These are phyloP conservation scores for Mycena leptocephala DNA, from an alignment of 768 basidiomycete species.

Conservation along the genomic window DNA sequence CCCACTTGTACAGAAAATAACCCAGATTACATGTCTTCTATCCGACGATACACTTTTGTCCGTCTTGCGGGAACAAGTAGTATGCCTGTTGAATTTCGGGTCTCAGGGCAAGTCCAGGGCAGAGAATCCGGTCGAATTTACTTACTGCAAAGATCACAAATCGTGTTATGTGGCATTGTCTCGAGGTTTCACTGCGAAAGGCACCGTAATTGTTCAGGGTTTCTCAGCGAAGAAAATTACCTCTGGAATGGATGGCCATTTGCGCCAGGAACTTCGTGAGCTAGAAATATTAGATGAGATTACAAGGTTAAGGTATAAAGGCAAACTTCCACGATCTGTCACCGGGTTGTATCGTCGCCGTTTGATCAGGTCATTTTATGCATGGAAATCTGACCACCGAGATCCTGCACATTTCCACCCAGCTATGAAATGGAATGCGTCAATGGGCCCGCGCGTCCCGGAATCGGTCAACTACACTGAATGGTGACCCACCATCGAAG, in stretches of 20 bases:
- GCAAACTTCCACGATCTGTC: constrained; percentile 32
- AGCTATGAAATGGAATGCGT: not conserved
- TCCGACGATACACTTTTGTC: too few relatives aligned
- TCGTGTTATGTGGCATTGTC: too few relatives aligned
- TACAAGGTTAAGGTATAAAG: constrained; percentile 40
- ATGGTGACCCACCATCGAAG: not conserved
- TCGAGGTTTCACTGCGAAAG: too few relatives aligned
- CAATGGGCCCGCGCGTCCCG: not conserved
- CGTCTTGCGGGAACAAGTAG: too few relatives aligned
- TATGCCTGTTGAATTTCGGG: too few relatives aligned
- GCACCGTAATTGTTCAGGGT: too few relatives aligned
- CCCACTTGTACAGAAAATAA: too few relatives aligned
- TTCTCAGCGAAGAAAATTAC: constrained; percentile 35
- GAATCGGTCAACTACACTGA: not conserved
- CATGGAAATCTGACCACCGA: not conserved
- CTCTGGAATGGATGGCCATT: constrained; percentile 41
- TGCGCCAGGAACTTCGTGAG: constrained; percentile 53
- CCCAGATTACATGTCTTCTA: too few relatives aligned
- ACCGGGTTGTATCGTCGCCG: not conserved
- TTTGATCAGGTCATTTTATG: not conserved
- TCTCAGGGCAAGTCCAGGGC: too few relatives aligned
- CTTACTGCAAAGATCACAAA: too few relatives aligned
- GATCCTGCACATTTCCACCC: not conserved
- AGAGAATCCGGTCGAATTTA: too few relatives aligned
- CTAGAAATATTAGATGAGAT: constrained; percentile 55